Evolutionary conservation across 768 basidiomycete genomes (phyloP).

Genomic region (Leccinum uliginosum): DNA sequence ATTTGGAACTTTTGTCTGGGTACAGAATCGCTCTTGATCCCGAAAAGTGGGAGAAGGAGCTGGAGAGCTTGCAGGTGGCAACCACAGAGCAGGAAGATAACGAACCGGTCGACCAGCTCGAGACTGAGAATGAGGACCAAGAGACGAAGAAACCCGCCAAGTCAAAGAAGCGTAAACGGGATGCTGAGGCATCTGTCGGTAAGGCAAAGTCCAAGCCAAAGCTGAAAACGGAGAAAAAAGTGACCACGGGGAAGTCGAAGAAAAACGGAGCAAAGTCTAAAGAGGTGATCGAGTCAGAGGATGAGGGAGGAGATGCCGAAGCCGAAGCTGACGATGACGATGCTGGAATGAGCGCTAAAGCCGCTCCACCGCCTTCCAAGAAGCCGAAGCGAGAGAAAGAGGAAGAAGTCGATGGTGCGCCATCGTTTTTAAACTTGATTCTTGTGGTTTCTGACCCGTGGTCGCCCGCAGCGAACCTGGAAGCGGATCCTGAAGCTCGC

Average conservation of each 20-base stretch:
- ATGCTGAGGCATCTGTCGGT: constrained; percentile 42
- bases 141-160: constrained; percentile 43
- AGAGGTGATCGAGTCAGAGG: constrained; percentile 65
- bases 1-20: constrained; percentile 68
- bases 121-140: constrained; percentile 49
- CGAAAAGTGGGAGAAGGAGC: constrained; percentile 55
- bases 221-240: constrained; percentile 41
- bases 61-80: constrained; percentile 29
- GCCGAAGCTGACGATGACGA: constrained; percentile 45
- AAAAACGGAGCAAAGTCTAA: constrained; percentile 61
- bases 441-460: constrained; percentile 4
- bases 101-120: constrained; percentile 64
- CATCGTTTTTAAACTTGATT: constrained; percentile 1
- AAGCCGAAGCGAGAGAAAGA: constrained; percentile 59
- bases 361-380: constrained; percentile 62
- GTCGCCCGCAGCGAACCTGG: constrained; percentile 35
- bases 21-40: constrained; percentile 78
- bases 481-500: constrained; percentile 55
- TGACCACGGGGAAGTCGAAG: constrained; percentile 33
- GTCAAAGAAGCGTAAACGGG: constrained; percentile 61
- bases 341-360: constrained; percentile 47
- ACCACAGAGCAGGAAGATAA: constrained; percentile 50
- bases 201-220: constrained; percentile 42
- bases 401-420: constrained; percentile 56
- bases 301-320: constrained; percentile 47